Base-by-base conservation (phyloP, 768 basidiomycete species). In the Nevesoporus exiguus region DNA sequence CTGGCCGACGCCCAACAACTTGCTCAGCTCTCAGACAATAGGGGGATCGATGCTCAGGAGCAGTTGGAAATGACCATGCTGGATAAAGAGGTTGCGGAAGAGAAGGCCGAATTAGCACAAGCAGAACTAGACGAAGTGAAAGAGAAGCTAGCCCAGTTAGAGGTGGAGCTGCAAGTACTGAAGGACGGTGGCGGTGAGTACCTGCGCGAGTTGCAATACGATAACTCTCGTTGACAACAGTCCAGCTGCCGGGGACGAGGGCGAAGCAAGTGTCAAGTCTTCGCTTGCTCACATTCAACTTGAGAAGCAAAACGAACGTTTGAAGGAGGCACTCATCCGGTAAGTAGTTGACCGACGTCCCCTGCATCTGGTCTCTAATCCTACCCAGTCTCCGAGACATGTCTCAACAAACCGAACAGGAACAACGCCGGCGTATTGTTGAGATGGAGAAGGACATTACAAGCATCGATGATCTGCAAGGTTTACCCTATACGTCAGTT, bases 21-120 rank as follows among this genome's bases (percentile, higher is more conserved):
- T n/a, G 77, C 84, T 0, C 79, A 85, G 31, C 74, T 93, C 31
- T 75, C 85, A 0, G 90, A 95, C 58, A 74, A 73, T 15, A 79
- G 89, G 22, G 75, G 90, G 1, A 72, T 85, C 3, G 96, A 98
- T 67, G 68, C 87, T 1, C 83, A 89, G 49, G 96, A 98, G 54
- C 91, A 95, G 66, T 73, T 98, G 36, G 97, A 99, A 74, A 93
- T 98, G 88, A 79, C 85, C 3, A 90, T 90, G 80, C 73, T 99
- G 61, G 97, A 99, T 68, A 93, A 93, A 72, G 97, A 99, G 69
- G 85, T 98, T 36, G 95, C 96, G 0, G 97, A 98, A 66, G 96
- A 98, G 70, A 83, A 84, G 55, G 86, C 90, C 0, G 96, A 98
- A 69, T 66, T 82, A 2, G 86, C 86, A 0, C 86, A 93, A 66